Evolutionary conservation across 2,329 filamentous ascomycete species (phyloP).

Genomic region (Pestalotiopsis sp.): DNA sequence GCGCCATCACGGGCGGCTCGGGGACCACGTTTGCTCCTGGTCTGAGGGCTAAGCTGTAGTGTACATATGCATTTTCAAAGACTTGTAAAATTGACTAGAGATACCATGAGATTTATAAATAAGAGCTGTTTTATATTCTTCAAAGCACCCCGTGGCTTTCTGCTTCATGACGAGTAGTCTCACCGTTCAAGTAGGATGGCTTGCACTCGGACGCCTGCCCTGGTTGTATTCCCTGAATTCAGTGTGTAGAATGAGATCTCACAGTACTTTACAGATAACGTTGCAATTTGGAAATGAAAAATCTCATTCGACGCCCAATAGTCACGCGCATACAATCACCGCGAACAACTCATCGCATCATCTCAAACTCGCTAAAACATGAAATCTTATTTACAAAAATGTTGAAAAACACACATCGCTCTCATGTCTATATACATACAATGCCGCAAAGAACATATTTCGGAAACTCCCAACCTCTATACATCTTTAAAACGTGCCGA

Average conservation of each 20-base stretch:
- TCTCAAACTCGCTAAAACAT: background rate
- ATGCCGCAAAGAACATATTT: background rate
- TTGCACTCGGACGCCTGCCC: too few relatives aligned
- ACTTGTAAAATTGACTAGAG: background rate
- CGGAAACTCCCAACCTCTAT: slow-evolving; percentile 21
- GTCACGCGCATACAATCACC: background rate
- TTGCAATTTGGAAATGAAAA: background rate
- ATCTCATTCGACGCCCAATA: background rate
- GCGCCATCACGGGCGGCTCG: slow-evolving; percentile 38
- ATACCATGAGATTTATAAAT: slow-evolving; percentile 1
- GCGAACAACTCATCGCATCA: background rate
- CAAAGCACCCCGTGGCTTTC: too few relatives aligned
- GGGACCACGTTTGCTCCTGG: slow-evolving; percentile 61
- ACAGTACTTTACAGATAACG: too few relatives aligned
- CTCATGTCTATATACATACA: background rate
- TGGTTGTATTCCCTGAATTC: too few relatives aligned
- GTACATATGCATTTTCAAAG: background rate
- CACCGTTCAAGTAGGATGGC: too few relatives aligned
- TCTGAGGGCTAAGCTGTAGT: slow-evolving; percentile 43
- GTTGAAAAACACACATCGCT: background rate
- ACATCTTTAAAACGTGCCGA: slow-evolving; percentile 44
- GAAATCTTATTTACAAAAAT: background rate
- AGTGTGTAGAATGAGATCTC: too few relatives aligned
- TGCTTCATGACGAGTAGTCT: too few relatives aligned
- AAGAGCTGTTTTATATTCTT: background rate